Base-by-base conservation (phyloP, 2,329 filamentous ascomycete species). In the Zymoseptoria passerinii region DNA sequence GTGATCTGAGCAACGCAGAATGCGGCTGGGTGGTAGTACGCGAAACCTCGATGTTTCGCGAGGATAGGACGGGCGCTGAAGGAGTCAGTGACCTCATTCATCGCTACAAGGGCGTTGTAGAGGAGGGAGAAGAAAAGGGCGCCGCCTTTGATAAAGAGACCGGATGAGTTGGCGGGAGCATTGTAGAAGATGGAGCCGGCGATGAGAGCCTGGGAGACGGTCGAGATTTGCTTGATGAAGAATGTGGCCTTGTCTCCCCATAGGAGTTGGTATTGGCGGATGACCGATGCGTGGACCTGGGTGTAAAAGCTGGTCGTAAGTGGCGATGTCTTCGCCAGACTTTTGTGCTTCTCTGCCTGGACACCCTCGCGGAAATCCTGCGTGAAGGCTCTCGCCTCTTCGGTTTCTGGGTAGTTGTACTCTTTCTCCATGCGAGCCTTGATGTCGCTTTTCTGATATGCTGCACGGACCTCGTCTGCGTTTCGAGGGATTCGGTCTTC, bases 151-250 rank as follows among this genome's bases (percentile, higher is more conserved):
- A 81, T 68, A 68, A 88, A 88, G 0, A 89, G 71, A 8, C 85
- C 86, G 0, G 72, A 76, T 0, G 83, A 82, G 53, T 80, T 82
- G 23, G 73, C 59, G 0, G 84, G 79, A 0, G 84, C 81, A 57
- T 84, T 78, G 72, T 88, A 89, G 72, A 89, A 89, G 3, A 88
- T 76, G 0, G 84, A 87, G 6, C 85, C 85, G 1, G 80, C 77
- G 58, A 88, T 81, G 4, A 89, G 71, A 0, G 85, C 83, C 65
- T 86, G 82, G 0, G 77, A 65, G 7, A 87, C 66, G 1, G 81
- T 84, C 0, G 80, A 78, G 4, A 76, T 71, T 63, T 87, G 83
- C 67, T 85, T 86, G 72, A 86, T 83, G 61, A 84, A 63, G 48
- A 87, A 82, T 0, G 83, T 84, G 0, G 80, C 76, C 63, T 84